Evolutionary conservation across 495 filamentous ascomycete genomes (phyloP).

Genomic region (Aspergillus nidulans): DNA sequence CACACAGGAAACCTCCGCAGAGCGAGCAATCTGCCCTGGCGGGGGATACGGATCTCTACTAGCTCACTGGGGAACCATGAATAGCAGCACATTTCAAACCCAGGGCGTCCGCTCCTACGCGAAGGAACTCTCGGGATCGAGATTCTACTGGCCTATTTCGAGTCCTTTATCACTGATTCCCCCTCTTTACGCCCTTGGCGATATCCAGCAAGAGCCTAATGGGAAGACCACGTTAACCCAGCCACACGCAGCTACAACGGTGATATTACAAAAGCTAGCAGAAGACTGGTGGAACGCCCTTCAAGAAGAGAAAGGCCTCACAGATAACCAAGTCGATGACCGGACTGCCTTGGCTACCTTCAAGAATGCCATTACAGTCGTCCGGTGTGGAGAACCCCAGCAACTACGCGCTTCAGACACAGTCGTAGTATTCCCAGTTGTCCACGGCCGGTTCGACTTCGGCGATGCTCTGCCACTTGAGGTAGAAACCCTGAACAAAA

Average conservation of each 20-base stretch:
- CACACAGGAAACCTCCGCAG: neutral
- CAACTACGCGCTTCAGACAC: slow-evolving; percentile 7
- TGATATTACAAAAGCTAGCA: neutral
- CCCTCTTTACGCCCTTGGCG: slow-evolving; percentile 10
- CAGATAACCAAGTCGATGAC: slow-evolving; percentile 15
- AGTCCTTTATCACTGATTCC: slow-evolving; percentile 10
- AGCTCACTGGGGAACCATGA: slow-evolving; percentile 11
- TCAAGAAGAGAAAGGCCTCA: neutral
- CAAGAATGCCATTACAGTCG: slow-evolving; percentile 6
- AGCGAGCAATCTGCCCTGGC: slow-evolving; percentile 15
- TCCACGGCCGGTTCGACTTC: slow-evolving; percentile 6
- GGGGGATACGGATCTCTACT: slow-evolving; percentile 14
- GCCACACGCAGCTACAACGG: slow-evolving; percentile 11
- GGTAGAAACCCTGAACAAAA: neutral
- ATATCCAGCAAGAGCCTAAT: slow-evolving; percentile 1
- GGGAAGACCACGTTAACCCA: slow-evolving; percentile 3
- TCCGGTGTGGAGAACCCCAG: slow-evolving; percentile 10
- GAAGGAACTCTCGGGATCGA: slow-evolving; percentile 12
- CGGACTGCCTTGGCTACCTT: slow-evolving; percentile 1
- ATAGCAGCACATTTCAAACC: neutral
- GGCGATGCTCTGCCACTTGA: slow-evolving; percentile 1
- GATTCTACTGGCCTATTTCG: slow-evolving; percentile 13
- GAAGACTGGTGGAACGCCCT: slow-evolving; percentile 9
- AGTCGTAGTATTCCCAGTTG: slow-evolving; percentile 10
- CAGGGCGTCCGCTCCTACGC: slow-evolving; percentile 10